Conservation (phyloP, 495 filamentous ascomycete genomes). For the Melanomma pulvis-pyrius region DNA sequence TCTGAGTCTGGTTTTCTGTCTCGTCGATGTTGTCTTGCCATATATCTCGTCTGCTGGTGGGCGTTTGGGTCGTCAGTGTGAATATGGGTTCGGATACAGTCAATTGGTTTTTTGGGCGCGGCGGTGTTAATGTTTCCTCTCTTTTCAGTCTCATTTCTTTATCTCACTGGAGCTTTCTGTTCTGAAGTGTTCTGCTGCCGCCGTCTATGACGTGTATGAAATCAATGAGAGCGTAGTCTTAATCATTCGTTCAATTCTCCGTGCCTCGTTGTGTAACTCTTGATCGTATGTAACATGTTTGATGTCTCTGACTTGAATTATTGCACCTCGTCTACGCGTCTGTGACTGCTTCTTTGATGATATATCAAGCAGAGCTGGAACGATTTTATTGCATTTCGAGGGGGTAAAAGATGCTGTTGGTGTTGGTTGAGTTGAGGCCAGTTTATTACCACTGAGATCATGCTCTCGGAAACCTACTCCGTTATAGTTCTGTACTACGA, state of each 20-base stretch:
- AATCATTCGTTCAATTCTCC: constrained; percentile 22
- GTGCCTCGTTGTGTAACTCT: not conserved
- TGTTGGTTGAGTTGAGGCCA: too few relatives aligned
- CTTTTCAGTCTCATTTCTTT: constrained; percentile 7
- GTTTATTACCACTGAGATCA: too few relatives aligned
- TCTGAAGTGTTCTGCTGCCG: not conserved
- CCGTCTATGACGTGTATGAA: constrained; percentile 30
- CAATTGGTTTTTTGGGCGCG: not conserved
- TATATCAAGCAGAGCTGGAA: too few relatives aligned
- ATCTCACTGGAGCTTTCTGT: not conserved
- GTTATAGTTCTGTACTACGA: too few relatives aligned
- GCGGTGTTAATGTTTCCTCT: constrained; percentile 4
- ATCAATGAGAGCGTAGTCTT: constrained; percentile 34
- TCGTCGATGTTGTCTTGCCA: constrained; percentile 1
- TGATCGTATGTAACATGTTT: too few relatives aligned
- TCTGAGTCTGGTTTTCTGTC: not conserved
- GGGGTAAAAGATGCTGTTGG: too few relatives aligned
- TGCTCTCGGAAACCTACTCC: too few relatives aligned
- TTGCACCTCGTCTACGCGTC: too few relatives aligned
- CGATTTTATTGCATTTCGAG: too few relatives aligned
- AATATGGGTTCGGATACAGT: constrained; percentile 21
- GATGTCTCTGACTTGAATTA: too few relatives aligned
- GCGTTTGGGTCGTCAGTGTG: constrained; percentile 13
- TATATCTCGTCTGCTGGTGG: constrained; percentile 10
- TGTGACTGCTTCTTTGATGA: too few relatives aligned